These are phyloP conservation scores for Rhizopus delemar DNA, from an alignment of 371 early-diverging fungal species.

Conservation along the genomic window DNA sequence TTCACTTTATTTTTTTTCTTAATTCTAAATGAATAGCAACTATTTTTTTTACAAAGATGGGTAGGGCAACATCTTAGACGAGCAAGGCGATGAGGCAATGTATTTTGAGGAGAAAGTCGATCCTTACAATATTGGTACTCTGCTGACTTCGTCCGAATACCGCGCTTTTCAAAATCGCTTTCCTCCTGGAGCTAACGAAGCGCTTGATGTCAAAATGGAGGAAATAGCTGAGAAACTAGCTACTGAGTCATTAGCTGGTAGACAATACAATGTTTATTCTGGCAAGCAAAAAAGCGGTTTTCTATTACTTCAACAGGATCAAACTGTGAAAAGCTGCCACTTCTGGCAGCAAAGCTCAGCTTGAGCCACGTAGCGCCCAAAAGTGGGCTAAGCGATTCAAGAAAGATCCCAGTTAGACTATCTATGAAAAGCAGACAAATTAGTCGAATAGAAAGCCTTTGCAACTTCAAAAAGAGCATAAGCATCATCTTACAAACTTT, in stretches of 20 bases:
- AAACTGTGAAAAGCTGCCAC: conserved; percentile 10
- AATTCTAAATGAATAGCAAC: no score
- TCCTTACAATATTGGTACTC: no score
- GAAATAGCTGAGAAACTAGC: background rate
- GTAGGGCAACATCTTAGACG: background rate
- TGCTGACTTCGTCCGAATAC: conserved; percentile 1
- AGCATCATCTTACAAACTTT: conserved; percentile 7
- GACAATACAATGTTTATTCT: conserved; percentile 12
- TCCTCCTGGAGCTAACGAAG: conserved; percentile 12
- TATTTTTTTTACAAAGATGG: background rate
- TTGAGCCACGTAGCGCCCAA: conserved; percentile 4
- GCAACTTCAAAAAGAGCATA: conserved; percentile 18
- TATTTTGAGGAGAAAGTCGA: no score
- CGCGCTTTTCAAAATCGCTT: conserved; percentile 5
- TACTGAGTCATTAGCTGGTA: background rate
- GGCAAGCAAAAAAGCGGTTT: conserved; percentile 14
- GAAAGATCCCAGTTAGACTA: conserved; percentile 7
- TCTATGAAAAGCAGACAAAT: conserved; percentile 17
- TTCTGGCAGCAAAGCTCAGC: conserved; percentile 1
- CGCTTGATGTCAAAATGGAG: conserved; percentile 2
- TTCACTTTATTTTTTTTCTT: background rate
- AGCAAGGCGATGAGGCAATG: background rate
- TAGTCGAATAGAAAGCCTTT: conserved; percentile 8
- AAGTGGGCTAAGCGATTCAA: conserved; percentile 10
- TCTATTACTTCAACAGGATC: conserved; percentile 10